These are phyloP conservation scores for Aspergillus flavus DNA, from an alignment of 2,329 filamentous ascomycete species.

Conservation along the genomic window DNA sequence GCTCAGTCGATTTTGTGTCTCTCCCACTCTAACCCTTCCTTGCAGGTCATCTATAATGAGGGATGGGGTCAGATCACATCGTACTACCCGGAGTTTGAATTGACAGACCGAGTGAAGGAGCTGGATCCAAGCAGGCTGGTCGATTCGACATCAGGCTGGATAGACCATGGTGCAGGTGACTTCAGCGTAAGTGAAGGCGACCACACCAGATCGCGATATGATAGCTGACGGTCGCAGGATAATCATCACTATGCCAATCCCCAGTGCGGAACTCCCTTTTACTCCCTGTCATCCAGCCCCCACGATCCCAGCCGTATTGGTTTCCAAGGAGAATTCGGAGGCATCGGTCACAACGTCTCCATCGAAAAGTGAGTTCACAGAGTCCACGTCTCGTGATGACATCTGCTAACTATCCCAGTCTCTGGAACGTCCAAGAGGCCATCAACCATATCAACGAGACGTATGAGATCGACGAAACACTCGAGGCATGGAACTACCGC, in stretches of 20 bases:
- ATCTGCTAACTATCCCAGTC: constrained; percentile 39
- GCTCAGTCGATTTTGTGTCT: not conserved
- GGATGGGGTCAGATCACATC: constrained; percentile 66
- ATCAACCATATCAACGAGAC: constrained; percentile 66
- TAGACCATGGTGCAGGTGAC: constrained; percentile 69
- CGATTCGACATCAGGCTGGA: constrained; percentile 66
- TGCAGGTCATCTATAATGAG: constrained; percentile 69
- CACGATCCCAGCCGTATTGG: constrained; percentile 64
- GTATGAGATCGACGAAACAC: constrained; percentile 64
- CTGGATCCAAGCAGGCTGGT: constrained; percentile 68
- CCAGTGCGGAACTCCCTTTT: constrained; percentile 71
- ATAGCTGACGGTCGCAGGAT: constrained; percentile 46
- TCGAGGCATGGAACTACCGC: constrained; percentile 68
- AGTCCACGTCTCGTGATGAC: not conserved
- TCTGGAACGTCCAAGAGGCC: constrained; percentile 65
- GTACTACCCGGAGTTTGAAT: constrained; percentile 57
- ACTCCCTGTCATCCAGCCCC: constrained; percentile 59
- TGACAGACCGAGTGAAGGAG: constrained; percentile 58
- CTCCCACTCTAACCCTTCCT: not conserved
- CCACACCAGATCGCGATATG: not conserved
- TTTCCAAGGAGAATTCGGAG: constrained; percentile 72
- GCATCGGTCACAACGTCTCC: constrained; percentile 66
- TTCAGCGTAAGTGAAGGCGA: constrained; percentile 47
- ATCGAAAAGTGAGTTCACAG: constrained; percentile 56
- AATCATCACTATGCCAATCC: constrained; percentile 74